A percentile compares a stretch with the other conserved stretches of the same genome.
Evolutionary conservation across 2,329 filamentous ascomycete species (phyloP).

Genomic region (Lachnellula subtilissima): DNA sequence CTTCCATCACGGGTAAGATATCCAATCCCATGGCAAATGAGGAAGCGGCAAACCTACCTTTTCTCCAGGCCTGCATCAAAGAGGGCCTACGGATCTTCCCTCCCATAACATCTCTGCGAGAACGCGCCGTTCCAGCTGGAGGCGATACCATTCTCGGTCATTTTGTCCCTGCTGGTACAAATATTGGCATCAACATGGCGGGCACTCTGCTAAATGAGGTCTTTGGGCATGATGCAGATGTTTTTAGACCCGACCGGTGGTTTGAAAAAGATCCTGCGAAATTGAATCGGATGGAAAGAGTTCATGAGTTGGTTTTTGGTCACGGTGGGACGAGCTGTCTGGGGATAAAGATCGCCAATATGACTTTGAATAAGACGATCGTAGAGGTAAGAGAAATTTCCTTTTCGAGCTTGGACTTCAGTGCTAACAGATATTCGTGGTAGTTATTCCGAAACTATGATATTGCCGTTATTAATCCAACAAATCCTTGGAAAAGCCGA

Average conservation of each 20-base stretch:
- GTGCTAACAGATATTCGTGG: neutral
- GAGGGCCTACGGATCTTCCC: constrained; percentile 45
- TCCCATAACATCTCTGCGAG: constrained; percentile 33
- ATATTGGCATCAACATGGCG: constrained; percentile 32
- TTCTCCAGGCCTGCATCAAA: constrained; percentile 46
- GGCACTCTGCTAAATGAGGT: constrained; percentile 25
- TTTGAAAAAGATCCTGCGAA: constrained; percentile 31
- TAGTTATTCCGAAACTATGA: constrained; percentile 1
- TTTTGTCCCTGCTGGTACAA: constrained; percentile 18
- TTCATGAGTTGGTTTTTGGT: constrained; percentile 41
- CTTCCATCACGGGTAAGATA: neutral
- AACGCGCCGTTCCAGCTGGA: constrained; percentile 16
- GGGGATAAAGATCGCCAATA: constrained; percentile 43
- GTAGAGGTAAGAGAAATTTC: constrained; percentile 40
- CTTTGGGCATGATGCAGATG: constrained; percentile 35
- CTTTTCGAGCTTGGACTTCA: neutral
- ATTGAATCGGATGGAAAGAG: constrained; percentile 33
- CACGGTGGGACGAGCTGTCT: constrained; percentile 42
- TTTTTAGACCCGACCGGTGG: constrained; percentile 48
- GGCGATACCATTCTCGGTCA: constrained; percentile 15
- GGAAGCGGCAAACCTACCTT: constrained; percentile 38
- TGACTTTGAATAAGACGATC: constrained; percentile 45
- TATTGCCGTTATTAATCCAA: neutral
- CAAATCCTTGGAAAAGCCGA: neutral
- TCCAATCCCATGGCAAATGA: constrained; percentile 12